Evolutionary conservation across 176 grass and related monocot genomes (phyloP).

Genomic region (Panicum miliaceum): DNA sequence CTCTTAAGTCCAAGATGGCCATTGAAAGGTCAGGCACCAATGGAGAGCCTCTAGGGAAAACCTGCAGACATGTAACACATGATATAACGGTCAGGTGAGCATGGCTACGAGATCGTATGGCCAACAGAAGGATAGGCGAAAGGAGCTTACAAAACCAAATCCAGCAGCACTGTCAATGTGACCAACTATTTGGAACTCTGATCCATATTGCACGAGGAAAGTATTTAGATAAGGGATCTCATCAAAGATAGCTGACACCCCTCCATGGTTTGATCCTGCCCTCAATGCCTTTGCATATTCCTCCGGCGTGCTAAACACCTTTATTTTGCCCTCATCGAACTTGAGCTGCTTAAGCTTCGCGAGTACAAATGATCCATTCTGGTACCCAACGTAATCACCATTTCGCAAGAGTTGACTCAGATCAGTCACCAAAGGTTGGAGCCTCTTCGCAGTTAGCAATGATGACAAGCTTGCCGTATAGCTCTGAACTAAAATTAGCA

Average conservation of each 20-base stretch:
- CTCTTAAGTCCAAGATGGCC: slow-evolving; percentile 14
- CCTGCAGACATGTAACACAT: not conserved
- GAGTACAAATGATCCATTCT: slow-evolving; percentile 37
- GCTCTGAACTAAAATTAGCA: slow-evolving; percentile 58
- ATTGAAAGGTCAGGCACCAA: slow-evolving; percentile 22
- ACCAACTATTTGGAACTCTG: slow-evolving; percentile 46
- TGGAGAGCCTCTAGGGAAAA: not conserved
- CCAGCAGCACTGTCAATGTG: slow-evolving; percentile 52
- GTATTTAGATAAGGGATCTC: slow-evolving; percentile 55
- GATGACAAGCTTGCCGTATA: slow-evolving; percentile 74
- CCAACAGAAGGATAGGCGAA: not conserved
- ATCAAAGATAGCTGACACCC: slow-evolving; percentile 61
- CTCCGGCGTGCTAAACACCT: not conserved
- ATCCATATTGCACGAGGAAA: slow-evolving; percentile 35
- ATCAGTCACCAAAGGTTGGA: slow-evolving; percentile 49
- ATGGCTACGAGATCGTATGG: not conserved
- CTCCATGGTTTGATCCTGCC: slow-evolving; percentile 44
- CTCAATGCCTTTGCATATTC: slow-evolving; percentile 52
- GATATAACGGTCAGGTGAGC: not conserved
- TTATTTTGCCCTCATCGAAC: slow-evolving; percentile 31
- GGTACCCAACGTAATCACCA: slow-evolving; percentile 48
- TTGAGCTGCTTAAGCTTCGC: not conserved
- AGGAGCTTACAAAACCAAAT: slow-evolving; percentile 62
- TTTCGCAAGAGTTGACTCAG: slow-evolving; percentile 36
- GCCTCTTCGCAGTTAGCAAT: slow-evolving; percentile 56